Percentiles rank a stretch among this genome's conserved stretches.
These are phyloP conservation scores for Erysimum cheiranthoides DNA, from an alignment of 345 rosid genomes.

Conservation along the genomic window DNA sequence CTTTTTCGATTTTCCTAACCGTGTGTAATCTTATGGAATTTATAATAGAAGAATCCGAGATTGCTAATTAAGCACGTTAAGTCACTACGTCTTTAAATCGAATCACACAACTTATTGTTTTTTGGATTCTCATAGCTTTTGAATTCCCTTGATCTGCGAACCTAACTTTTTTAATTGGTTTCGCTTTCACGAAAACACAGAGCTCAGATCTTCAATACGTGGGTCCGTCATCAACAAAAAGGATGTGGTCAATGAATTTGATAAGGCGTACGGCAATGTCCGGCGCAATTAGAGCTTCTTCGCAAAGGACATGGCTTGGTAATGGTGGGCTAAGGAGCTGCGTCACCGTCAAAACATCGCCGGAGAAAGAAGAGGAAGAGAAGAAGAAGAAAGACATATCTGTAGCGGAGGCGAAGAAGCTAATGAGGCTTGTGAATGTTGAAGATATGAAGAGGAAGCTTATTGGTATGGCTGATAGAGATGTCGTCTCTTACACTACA, in stretches of 20 bases:
- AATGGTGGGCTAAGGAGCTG: slow-evolving; percentile 19
- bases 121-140: neutral
- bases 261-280: slow-evolving; percentile 36
- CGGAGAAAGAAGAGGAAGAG: slow-evolving; percentile 20
- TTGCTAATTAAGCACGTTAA: neutral
- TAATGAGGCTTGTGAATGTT: slow-evolving; percentile 87
- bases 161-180: neutral
- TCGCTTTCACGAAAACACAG: slow-evolving; percentile 5
- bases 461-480: slow-evolving; percentile 63
- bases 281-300: slow-evolving; percentile 12
- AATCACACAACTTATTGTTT: neutral
- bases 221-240: neutral
- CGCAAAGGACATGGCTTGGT: slow-evolving; percentile 23
- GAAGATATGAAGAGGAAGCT: slow-evolving; percentile 74
- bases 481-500: slow-evolving; percentile 62
- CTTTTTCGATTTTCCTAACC: neutral
- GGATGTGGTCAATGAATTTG: slow-evolving; percentile 43
- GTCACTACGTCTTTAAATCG: neutral
- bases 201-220: slow-evolving; percentile 28
- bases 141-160: neutral
- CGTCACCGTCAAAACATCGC: slow-evolving; percentile 10
- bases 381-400: slow-evolving; percentile 45
- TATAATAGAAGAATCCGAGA: neutral
- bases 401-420: slow-evolving; percentile 67
- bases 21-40: neutral